Base-by-base conservation (phyloP, 108 stramenopile species). In the Chaetoceros muelleri region DNA sequence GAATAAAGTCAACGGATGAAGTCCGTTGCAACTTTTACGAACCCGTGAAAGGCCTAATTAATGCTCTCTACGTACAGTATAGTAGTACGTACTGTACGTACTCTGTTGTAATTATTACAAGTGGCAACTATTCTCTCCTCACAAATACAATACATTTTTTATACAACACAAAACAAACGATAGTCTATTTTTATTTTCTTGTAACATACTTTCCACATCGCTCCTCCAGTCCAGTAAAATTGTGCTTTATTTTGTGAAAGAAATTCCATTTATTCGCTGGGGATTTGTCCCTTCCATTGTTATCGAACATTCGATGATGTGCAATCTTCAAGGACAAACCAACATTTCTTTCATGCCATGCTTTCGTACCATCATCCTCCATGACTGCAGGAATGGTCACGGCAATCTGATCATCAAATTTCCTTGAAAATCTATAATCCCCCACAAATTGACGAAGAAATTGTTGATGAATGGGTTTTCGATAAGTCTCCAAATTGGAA, bases 391-490 rank as follows among this genome's bases (percentile, higher is more conserved):
- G 73, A 3, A 74, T 46, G 28, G 73, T 74, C 21, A 74, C 52
- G 26, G 62, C 73, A 13, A 65, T 52, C 59, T 74, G 73, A 48
- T 75, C 74, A 55, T 75, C 74, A 53, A 62, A 75, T n/a, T 50
- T 18, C 16, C 73, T 67, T 47, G 64, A 54, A 34, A 74, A 65
- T 20, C 48, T 53, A 8, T 26, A 46, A 51, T 69, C 59, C 1
- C 64, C 64, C 47, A 74, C 31, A 22, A 28, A 34, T 23, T 55
- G 23, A 17, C 27, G 13, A 31, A 28, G 30, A 28, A 28, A 55
- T 31, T 18, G 13, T 8, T 31, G 17, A 13, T 31, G 30, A 3
- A 55, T 55, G 16, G 28, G n/a, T 20, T 28, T 31, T 18, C 55
- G 29, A 34, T 55, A 55, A 34, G 23, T 23, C 17, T 55, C 55